Percentiles rank a stretch among this genome's conserved stretches.
These are phyloP conservation scores for Dendrobium nobile DNA, from an alignment of 106 monocot species.

Conservation along the genomic window DNA sequence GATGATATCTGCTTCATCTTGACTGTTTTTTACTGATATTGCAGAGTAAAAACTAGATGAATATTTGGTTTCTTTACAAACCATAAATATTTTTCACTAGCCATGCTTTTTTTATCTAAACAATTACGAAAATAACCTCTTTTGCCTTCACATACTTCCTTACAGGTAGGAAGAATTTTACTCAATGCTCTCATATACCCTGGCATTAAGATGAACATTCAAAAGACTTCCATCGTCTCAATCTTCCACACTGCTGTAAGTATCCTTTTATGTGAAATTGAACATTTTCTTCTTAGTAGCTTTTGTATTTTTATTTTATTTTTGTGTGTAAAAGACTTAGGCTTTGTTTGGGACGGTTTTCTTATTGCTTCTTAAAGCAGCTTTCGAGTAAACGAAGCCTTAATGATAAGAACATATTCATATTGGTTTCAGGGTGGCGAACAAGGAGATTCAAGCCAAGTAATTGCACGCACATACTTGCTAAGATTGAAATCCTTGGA, in stretches of 20 bases:
- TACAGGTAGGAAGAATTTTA: slow-evolving; percentile 84
- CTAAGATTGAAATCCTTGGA: slow-evolving; percentile 66
- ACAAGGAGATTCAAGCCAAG: slow-evolving; percentile 13
- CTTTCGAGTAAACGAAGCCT: too few species aligned
- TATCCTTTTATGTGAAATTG: not conserved
- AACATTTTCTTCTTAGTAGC: not conserved
- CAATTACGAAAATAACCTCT: not conserved
- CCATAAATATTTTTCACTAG: not conserved
- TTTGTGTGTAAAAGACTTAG: too few species aligned
- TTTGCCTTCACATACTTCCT: not conserved
- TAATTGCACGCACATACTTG: slow-evolving; percentile 64
- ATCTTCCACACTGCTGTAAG: slow-evolving; percentile 83
- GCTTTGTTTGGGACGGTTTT: too few species aligned
- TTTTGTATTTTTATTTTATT: not conserved
- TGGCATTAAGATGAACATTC: slow-evolving; percentile 68
- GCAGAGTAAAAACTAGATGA: too few species aligned
- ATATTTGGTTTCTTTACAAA: not conserved
- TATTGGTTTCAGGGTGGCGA: slow-evolving; percentile 22
- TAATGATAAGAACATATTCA: not conserved
- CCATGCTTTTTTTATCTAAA: not conserved
- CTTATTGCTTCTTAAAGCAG: too few species aligned
- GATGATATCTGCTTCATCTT: not conserved
- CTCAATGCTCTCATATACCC: slow-evolving; percentile 93
- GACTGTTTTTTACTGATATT: not conserved
- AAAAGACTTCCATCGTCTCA: slow-evolving; percentile 78